phyloP scores from a whole-genome alignment of 805 yeast genomes.

The Monosporozyma servazzii region DNA sequence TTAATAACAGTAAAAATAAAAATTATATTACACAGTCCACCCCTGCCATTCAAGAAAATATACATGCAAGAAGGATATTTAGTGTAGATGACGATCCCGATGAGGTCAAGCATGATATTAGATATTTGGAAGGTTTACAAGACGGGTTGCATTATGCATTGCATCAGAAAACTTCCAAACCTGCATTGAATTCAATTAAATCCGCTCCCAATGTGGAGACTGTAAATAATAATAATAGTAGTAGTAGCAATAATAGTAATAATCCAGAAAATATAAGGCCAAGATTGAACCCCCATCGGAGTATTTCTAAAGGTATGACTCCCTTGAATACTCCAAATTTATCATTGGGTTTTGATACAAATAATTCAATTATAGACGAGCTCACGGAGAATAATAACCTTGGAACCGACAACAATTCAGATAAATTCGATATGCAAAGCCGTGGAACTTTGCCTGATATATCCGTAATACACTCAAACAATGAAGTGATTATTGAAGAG shows the following conservation, averaged over 20 bases:
- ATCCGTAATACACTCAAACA: background rate
- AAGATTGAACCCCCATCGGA: background rate
- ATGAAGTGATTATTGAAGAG: background rate
- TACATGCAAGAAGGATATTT: conserved; percentile 34
- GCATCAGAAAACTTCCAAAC: conserved; percentile 11
- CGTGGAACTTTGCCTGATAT: background rate
- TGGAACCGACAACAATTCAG: background rate
- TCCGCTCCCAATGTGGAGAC: conserved; percentile 3
- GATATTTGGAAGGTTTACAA: conserved; percentile 61
- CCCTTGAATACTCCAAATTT: conserved; percentile 4
- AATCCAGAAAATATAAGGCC: background rate
- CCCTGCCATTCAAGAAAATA: background rate
- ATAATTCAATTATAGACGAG: background rate
- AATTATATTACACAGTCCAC: background rate
- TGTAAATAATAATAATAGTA: background rate
- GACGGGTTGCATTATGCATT: conserved; percentile 54
- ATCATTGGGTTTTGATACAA: conserved; percentile 2
- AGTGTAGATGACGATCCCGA: conserved; percentile 78
- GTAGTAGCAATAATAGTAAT: too few relatives aligned
- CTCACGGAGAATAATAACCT: background rate
- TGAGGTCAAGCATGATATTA: conserved; percentile 55
- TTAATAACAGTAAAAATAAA: background rate
- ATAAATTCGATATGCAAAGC: background rate
- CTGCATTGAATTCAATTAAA: background rate
- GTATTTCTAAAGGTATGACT: conserved; percentile 1